phyloP scores from a whole-genome alignment of 106 monocot genomes.

The Platanthera guangdongensis region DNA sequence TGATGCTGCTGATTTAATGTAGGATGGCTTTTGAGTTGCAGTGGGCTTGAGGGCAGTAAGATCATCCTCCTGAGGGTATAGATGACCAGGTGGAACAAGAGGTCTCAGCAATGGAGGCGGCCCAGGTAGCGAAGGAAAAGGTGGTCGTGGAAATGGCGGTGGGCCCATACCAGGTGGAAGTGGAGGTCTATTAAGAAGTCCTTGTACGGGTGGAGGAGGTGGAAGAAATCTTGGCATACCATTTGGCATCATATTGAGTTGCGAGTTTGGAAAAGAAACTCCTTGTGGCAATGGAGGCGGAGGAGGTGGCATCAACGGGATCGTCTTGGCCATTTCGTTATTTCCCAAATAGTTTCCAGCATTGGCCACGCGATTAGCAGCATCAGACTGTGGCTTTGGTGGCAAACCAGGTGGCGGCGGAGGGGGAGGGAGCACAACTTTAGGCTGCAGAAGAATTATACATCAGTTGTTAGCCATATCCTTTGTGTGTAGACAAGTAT shows the following conservation, averaged over 20 bases:
- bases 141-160: conserved; percentile 24
- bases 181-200: conserved; percentile 36
- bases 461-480: too few relatives aligned
- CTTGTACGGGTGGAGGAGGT: conserved; percentile 56
- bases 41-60: conserved; percentile 18
- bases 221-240: conserved; percentile 50
- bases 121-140: conserved; percentile 42
- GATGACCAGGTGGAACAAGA: conserved; percentile 27
- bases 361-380: conserved; percentile 12
- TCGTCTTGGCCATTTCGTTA: conserved; percentile 24
- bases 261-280: conserved; percentile 31
- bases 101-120: conserved; percentile 34
- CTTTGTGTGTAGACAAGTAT: too few relatives aligned
- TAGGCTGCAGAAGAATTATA: conserved; percentile 29
- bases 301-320: conserved; percentile 34
- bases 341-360: neutral
- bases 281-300: conserved; percentile 32
- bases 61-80: conserved; percentile 32
- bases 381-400: conserved; percentile 20
- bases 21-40: conserved; percentile 79
- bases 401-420: conserved; percentile 61
- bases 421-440: conserved; percentile 42
- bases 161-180: conserved; percentile 16
- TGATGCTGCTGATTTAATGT: conserved; percentile 93
- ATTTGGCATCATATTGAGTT: conserved; percentile 51